Percentiles rank a stretch among this genome's conserved stretches.
phyloP scores from a whole-genome alignment of 2,329 filamentous ascomycete genomes.

The Sporothrix protearum region DNA sequence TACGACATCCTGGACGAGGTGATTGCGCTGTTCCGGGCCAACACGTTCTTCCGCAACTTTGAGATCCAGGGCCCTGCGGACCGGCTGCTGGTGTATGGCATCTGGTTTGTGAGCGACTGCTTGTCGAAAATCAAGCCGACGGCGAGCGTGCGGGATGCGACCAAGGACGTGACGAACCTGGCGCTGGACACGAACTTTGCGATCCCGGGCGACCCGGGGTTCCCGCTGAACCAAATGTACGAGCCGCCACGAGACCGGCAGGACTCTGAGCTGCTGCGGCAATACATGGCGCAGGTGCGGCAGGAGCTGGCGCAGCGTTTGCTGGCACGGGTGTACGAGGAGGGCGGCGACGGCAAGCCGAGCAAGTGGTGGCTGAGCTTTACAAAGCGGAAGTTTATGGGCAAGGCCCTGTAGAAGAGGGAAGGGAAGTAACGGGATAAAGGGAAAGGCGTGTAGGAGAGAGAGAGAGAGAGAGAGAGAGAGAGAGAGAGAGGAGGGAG shows the following conservation, averaged over 20 bases:
- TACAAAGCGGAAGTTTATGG: slow-evolving; percentile 99
- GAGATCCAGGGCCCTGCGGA: slow-evolving; percentile 97
- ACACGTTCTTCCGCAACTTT: slow-evolving; percentile 99
- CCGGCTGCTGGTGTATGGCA: slow-evolving; percentile 91
- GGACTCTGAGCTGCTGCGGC: slow-evolving; percentile 81
- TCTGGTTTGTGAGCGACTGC: slow-evolving; percentile 89
- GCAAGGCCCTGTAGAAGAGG: slow-evolving; percentile 67
- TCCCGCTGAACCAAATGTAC: slow-evolving; percentile 93
- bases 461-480: background rate
- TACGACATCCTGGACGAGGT: slow-evolving; percentile 97
- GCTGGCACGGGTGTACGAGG: slow-evolving; percentile 81
- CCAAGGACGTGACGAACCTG: slow-evolving; percentile 79
- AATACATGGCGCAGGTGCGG: slow-evolving; percentile 88
- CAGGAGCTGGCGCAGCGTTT: slow-evolving; percentile 84
- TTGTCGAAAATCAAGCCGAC: slow-evolving; percentile 78
- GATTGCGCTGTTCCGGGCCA: slow-evolving; percentile 87
- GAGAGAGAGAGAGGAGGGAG: background rate
- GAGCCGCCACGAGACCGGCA: slow-evolving; percentile 82
- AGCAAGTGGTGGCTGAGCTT: slow-evolving; percentile 98
- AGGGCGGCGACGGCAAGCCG: slow-evolving; percentile 64
- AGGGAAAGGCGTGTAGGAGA: too few relatives aligned
- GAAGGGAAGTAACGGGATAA: background rate
- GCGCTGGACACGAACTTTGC: slow-evolving; percentile 92
- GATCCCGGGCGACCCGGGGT: slow-evolving; percentile 87
- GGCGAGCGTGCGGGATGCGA: slow-evolving; percentile 57